These are phyloP conservation scores for Saturnispora bothae DNA, from an alignment of 805 yeast genomes.

Conservation along the genomic window DNA sequence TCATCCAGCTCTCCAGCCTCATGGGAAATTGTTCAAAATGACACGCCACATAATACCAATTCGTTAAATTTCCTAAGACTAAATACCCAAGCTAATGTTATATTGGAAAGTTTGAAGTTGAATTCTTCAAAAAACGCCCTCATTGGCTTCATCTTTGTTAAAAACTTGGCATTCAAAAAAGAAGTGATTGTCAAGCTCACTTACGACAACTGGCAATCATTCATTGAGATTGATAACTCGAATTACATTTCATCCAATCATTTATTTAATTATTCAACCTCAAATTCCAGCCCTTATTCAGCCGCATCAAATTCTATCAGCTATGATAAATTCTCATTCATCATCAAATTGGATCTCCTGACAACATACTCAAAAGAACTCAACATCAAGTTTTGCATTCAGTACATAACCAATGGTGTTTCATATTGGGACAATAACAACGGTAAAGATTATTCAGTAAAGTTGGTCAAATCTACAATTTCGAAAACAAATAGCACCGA, in stretches of 20 bases:
- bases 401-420: slow-evolving; percentile 26
- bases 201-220: slow-evolving; percentile 35
- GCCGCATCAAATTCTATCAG: slow-evolving; percentile 11
- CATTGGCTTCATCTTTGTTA: slow-evolving; percentile 31
- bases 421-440: slow-evolving; percentile 34
- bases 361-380: slow-evolving; percentile 18
- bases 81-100: slow-evolving; percentile 19
- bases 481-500: too few relatives aligned
- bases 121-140: slow-evolving; percentile 33
- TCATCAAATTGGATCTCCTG: slow-evolving; percentile 31
- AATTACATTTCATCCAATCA: slow-evolving; percentile 30
- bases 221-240: slow-evolving; percentile 23
- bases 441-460: slow-evolving; percentile 28
- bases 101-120: slow-evolving; percentile 29
- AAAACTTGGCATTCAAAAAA: slow-evolving; percentile 31
- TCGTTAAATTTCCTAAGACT: slow-evolving; percentile 25
- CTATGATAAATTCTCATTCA: slow-evolving; percentile 39
- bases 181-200: slow-evolving; percentile 37
- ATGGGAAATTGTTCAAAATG: slow-evolving; percentile 25
- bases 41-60: slow-evolving; percentile 23
- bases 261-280: slow-evolving; percentile 29
- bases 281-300: slow-evolving; percentile 14
- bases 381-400: slow-evolving; percentile 31
- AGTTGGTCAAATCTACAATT: slow-evolving; percentile 15
- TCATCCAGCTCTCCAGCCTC: background rate